Percentiles rank a stretch among this genome's conserved stretches.
These are phyloP conservation scores for Solanum chiquidenum DNA, from an alignment of 257 asterid genomes.

Conservation along the genomic window DNA sequence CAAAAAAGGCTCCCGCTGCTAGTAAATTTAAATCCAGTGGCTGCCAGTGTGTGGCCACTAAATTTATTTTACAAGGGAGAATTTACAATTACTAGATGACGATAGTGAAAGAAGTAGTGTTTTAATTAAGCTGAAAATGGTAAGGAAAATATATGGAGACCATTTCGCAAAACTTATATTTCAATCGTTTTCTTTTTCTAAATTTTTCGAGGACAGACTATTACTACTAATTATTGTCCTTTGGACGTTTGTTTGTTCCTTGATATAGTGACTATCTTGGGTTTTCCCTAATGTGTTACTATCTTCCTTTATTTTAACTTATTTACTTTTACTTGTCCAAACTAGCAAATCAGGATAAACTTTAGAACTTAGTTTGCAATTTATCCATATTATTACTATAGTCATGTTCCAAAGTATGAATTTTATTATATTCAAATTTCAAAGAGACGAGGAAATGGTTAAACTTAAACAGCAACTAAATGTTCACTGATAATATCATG, in stretches of 20 bases:
- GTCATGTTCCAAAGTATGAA: no score
- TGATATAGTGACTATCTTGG: background rate
- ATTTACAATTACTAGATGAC: background rate
- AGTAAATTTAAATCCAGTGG: background rate
- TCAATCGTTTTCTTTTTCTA: background rate
- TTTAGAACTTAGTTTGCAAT: no score
- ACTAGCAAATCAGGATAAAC: no score
- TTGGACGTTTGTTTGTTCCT: background rate
- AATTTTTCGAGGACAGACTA: background rate
- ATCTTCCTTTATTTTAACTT: no score
- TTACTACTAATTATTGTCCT: background rate
- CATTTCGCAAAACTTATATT: background rate
- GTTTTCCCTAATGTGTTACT: background rate
- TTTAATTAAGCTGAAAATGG: background rate
- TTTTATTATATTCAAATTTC: no score
- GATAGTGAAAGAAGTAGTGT: background rate
- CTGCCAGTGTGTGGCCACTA: background rate
- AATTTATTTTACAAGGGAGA: background rate
- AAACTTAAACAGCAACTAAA: background rate
- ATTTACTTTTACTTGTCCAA: no score
- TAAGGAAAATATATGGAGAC: background rate
- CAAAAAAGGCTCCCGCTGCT: conserved; percentile 58
- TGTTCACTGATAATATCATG: background rate
- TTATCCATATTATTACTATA: no score
- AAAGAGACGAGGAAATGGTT: background rate